Base-by-base conservation (phyloP, 139 green algal species). In the Tetradesmus obliquus region DNA sequence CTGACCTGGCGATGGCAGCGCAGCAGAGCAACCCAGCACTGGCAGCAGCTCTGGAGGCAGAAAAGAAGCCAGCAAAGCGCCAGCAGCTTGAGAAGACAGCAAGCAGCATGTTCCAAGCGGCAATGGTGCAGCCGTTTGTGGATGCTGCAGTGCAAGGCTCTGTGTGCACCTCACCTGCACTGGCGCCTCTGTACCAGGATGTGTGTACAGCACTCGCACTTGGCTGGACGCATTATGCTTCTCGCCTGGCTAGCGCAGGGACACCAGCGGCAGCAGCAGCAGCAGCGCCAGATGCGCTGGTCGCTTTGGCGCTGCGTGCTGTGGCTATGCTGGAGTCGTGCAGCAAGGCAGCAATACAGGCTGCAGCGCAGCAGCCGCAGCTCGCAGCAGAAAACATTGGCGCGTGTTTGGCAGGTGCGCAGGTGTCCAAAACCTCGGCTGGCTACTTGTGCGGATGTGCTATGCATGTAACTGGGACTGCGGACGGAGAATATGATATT, bases 121-220 rank as follows among this genome's bases (percentile, higher is more conserved):
- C 94, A 82, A 87, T 98, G 81, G 91, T 93, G 17, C 62, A 84
- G 55, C 97, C 97, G 7, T 95, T 99, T 89, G 88, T 96, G 55
- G 95, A 96, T 6, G 95, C 94, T 2, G 93, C 94, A 1, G 85
- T 93, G 72, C 83, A 92, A 55, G 85, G 88, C 32, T 69, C 84
- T n/a, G 2, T 79, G 5, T 55, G n/a, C 24, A 79, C 55, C 58
- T 55, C 55, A n/a, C 20, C 58, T 15, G 19, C 22, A 19, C 17
- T 76, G 15, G 66, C 66, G 0, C 54, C 82, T 7, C 20, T 76
- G 10, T 55, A 55, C 0, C 62, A 90, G 71, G 86, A 83, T 24
- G 71, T 90, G 6, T 22, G 55, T 13, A 90, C 53, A 6, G 86
- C 86, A 2, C 86, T 90, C 4, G 71, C 51, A 9, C 17, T 90